Evolutionary conservation across 805 yeast species (phyloP).

Genomic region (Myxozyma sirexii): DNA sequence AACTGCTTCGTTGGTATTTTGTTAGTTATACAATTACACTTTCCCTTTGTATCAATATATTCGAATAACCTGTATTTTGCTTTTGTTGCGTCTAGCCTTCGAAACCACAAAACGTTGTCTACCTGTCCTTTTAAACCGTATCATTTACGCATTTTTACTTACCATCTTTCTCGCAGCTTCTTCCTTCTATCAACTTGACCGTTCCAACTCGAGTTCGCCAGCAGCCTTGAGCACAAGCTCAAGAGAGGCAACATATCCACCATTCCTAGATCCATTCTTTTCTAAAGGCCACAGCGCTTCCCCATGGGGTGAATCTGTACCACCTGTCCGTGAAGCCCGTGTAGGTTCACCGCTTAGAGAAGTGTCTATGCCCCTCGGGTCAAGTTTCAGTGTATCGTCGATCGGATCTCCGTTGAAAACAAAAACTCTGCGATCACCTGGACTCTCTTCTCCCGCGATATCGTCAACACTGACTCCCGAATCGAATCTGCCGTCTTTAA

Average conservation of each 20-base stretch:
- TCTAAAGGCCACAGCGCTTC: no score
- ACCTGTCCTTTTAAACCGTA: background rate
- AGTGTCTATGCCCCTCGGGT: background rate
- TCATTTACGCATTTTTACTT: background rate
- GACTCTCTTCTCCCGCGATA: background rate
- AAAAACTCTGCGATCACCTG: background rate
- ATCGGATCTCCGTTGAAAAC: background rate
- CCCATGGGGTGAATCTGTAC: no score
- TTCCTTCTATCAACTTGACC: background rate
- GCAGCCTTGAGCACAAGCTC: no score
- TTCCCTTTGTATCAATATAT: background rate
- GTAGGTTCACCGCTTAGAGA: background rate
- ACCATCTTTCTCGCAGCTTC: background rate
- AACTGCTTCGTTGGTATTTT: slow-evolving; percentile 1
- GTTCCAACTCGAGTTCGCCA: background rate
- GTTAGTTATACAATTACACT: slow-evolving; percentile 7
- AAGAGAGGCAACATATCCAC: background rate
- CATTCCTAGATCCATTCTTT: background rate
- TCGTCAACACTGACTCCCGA: no score
- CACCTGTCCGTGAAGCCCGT: no score
- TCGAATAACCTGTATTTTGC: background rate
- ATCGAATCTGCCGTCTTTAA: no score
- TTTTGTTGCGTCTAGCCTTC: background rate
- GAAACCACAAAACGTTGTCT: background rate
- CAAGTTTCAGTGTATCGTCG: background rate